Evolutionary conservation across 2,329 filamentous ascomycete species (phyloP), one percentile per base, ranked within the genome.

Genomic region (Fusarium sp.): DNA sequence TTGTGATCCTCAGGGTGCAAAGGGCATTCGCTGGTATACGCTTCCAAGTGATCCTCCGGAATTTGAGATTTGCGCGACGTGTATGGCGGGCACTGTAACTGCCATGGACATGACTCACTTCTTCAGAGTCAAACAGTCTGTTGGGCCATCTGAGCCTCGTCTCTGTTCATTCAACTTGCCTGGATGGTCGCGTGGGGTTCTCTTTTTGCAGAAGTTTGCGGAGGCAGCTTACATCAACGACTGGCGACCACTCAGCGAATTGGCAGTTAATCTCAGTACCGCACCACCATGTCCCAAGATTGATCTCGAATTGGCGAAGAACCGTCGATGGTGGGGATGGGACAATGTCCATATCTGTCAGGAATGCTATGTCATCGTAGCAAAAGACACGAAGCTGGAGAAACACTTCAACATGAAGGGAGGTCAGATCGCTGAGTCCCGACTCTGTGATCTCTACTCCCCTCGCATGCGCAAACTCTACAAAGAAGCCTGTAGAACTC

Each of bases 381-480:
- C 39, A 5, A 46, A 35, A 9, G 29, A n/a, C 1, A 46, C 53
- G 4, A 35, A 20, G 9, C 1, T 56, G 5, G 53, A 56, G 5
- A 45, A 46, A n/a, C 39, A 56, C 22, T 56, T 56, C 39, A 18
- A 27, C 13, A 56, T 56, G 39, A 56, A 56, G 11, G 53, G 53
- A 5, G 12, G 9, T 7, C 39, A 56, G 3, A 17, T 46, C 4
- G 29, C 39, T 3, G 39, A 56, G 22, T 20, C 53, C 0, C 29
- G 53, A 12, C 13, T 56, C 9, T 56, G 53, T n/a, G 53, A 56
- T 13, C 38, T 56, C 53, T 56, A 56, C 29, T 56, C 53, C 1
- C 39, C 53, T 7, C 53, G 53, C 0, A 56, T 56, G 53, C 29
- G 53, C 1, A 29, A 56, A 1, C 38, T 47, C 4, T 56, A 56